phyloP scores from a whole-genome alignment of 257 asterid genomes.

The Buddleja alternifolia region DNA sequence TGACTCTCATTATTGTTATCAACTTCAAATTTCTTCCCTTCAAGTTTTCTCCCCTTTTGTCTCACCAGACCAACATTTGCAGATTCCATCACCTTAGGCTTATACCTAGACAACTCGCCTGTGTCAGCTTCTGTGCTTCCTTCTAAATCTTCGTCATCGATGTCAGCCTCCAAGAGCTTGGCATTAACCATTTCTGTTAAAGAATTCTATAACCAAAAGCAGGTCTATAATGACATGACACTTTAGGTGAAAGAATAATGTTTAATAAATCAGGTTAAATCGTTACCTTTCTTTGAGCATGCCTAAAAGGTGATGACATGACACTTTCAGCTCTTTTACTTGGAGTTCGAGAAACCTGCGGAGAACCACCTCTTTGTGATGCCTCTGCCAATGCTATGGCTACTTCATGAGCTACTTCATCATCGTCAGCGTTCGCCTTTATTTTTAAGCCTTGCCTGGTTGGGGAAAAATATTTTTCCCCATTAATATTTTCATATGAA shows the following conservation, averaged over 20 bases:
- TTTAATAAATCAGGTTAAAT: slow-evolving; percentile 29
- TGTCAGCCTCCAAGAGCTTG: slow-evolving; percentile 57
- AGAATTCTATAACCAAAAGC: slow-evolving; percentile 44
- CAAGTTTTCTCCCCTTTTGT: slow-evolving; percentile 45
- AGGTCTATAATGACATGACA: slow-evolving; percentile 43
- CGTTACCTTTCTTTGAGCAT: slow-evolving; percentile 68
- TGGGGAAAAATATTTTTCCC: slow-evolving; percentile 58
- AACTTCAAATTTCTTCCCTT: slow-evolving; percentile 51
- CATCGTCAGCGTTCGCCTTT: slow-evolving; percentile 63
- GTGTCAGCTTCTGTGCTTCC: slow-evolving; percentile 64
- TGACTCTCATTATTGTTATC: slow-evolving; percentile 47
- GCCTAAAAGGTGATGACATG: slow-evolving; percentile 71
- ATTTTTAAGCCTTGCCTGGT: slow-evolving; percentile 58
- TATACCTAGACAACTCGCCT: slow-evolving; percentile 54
- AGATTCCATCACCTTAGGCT: slow-evolving; percentile 44
- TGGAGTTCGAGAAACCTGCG: slow-evolving; percentile 86
- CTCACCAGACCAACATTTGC: slow-evolving; percentile 36
- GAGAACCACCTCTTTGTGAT: slow-evolving; percentile 86
- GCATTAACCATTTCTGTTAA: slow-evolving; percentile 42
- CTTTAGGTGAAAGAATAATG: slow-evolving; percentile 3
- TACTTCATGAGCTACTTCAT: slow-evolving; percentile 82
- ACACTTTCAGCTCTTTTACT: slow-evolving; percentile 74
- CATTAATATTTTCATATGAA: slow-evolving; percentile 52
- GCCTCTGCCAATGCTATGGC: slow-evolving; percentile 91
- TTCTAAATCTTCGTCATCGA: slow-evolving; percentile 79